phyloP scores from a whole-genome alignment of 2,329 filamentous ascomycete species.

The Diaporthe sp. region DNA sequence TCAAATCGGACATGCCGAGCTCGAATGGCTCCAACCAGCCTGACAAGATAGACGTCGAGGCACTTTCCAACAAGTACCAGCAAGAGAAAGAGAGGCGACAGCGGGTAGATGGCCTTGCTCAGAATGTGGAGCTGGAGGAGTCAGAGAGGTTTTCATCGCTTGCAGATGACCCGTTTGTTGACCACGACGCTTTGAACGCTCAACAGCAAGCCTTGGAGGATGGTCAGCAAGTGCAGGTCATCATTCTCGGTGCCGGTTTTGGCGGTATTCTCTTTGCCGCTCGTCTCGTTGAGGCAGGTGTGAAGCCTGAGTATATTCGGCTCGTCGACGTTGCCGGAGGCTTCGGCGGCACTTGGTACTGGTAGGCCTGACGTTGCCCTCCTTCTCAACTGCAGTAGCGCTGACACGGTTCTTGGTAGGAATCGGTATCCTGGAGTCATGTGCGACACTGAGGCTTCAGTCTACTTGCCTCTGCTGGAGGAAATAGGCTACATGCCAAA shows the following conservation, averaged over 20 bases:
- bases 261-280: conserved; percentile 53
- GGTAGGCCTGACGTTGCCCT: conserved; percentile 45
- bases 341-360: conserved; percentile 67
- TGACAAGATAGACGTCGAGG: conserved; percentile 3
- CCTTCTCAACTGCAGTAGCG: no score
- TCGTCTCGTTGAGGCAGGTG: conserved; percentile 52
- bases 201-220: conserved; percentile 7
- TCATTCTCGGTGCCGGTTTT: conserved; percentile 53
- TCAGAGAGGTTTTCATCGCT: conserved; percentile 46
- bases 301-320: conserved; percentile 54
- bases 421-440: conserved; percentile 64
- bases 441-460: conserved; percentile 72
- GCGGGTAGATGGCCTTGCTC: conserved; percentile 49
- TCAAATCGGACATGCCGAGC: not conserved
- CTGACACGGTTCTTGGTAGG: not conserved
- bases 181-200: conserved; percentile 51
- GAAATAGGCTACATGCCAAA: conserved; percentile 72
- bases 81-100: conserved; percentile 53
- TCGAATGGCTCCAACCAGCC: not conserved
- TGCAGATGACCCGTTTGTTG: conserved; percentile 53
- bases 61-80: conserved; percentile 48
- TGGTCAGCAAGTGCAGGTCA: conserved; percentile 31
- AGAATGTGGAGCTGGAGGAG: conserved; percentile 51
- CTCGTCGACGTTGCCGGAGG: conserved; percentile 59
- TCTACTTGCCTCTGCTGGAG: conserved; percentile 73